These are phyloP conservation scores for Exophiala alcalophila DNA, from an alignment of 2,329 filamentous ascomycete genomes.

Conservation along the genomic window DNA sequence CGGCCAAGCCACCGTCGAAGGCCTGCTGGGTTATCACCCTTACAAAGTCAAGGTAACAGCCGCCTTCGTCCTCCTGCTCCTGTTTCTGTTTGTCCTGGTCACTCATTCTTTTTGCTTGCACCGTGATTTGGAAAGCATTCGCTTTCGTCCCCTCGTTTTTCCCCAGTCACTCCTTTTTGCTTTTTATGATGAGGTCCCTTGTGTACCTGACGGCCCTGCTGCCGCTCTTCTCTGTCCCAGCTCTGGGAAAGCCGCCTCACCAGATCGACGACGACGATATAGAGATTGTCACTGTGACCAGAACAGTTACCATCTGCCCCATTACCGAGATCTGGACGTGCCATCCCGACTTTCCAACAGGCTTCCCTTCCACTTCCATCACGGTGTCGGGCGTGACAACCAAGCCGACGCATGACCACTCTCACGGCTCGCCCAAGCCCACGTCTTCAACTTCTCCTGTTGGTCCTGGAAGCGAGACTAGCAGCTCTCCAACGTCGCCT, in stretches of 20 bases:
- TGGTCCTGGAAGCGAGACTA: no score
- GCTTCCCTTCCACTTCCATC: no score
- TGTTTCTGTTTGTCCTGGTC: conserved; percentile 4
- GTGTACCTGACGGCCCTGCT: conserved; percentile 23
- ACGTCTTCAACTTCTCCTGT: no score
- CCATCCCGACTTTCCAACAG: conserved; percentile 17
- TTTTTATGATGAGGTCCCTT: conserved; percentile 25
- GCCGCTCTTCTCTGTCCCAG: conserved; percentile 18
- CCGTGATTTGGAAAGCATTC: conserved; percentile 25
- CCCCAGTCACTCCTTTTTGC: conserved; percentile 24
- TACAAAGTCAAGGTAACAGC: no score
- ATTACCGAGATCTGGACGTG: conserved; percentile 25
- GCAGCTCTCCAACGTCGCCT: no score
- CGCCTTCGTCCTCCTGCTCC: no score
- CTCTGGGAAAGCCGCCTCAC: conserved; percentile 4
- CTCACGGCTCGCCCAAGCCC: no score
- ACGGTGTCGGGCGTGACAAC: no score
- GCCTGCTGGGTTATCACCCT: no score
- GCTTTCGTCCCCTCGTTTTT: conserved; percentile 31
- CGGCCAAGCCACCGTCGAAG: no score
- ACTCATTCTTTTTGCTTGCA: conserved; percentile 6
- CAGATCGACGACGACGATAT: conserved; percentile 17
- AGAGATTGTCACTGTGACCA: conserved; percentile 20
- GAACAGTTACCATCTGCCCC: conserved; percentile 27
- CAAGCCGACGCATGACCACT: no score